Conservation (phyloP, 306 rosid species). For the Rosa multiflora region DNA sequence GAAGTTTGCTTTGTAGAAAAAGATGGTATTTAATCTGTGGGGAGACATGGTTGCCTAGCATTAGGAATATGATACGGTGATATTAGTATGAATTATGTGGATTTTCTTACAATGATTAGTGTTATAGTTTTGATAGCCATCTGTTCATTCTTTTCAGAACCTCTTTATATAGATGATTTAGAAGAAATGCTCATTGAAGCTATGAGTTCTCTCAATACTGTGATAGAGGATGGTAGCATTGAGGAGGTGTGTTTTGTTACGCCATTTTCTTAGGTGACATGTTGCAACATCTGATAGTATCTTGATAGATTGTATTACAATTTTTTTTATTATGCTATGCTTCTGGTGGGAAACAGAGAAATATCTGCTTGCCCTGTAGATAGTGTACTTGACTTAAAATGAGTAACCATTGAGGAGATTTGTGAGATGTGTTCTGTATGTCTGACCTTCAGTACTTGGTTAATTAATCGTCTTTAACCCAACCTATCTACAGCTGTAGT, state of each 20-base stretch:
- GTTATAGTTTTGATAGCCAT: background rate
- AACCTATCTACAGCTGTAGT: background rate
- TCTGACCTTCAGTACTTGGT: background rate
- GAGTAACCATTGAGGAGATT: background rate
- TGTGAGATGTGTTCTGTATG: too few species aligned
- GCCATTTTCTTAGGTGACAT: background rate
- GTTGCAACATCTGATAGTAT: background rate
- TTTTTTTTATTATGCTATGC: background rate
- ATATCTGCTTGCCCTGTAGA: background rate
- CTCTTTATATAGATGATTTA: conserved; percentile 67
- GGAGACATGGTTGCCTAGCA: background rate
- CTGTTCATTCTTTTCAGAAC: conserved; percentile 35
- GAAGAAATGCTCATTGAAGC: conserved; percentile 53
- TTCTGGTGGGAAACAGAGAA: background rate
- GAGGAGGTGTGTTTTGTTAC: conserved; percentile 49
- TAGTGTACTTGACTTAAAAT: background rate
- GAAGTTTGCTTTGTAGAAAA: too few species aligned
- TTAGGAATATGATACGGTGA: too few species aligned
- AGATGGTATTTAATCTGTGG: too few species aligned
- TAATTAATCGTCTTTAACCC: background rate
- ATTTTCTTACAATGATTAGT: background rate
- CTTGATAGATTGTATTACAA: background rate
- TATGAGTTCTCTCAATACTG: conserved; percentile 46
- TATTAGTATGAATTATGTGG: background rate
- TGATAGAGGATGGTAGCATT: conserved; percentile 63